Evolutionary conservation across 2,329 filamentous ascomycete species (phyloP).

Genomic region (Aspergillus hortae): DNA sequence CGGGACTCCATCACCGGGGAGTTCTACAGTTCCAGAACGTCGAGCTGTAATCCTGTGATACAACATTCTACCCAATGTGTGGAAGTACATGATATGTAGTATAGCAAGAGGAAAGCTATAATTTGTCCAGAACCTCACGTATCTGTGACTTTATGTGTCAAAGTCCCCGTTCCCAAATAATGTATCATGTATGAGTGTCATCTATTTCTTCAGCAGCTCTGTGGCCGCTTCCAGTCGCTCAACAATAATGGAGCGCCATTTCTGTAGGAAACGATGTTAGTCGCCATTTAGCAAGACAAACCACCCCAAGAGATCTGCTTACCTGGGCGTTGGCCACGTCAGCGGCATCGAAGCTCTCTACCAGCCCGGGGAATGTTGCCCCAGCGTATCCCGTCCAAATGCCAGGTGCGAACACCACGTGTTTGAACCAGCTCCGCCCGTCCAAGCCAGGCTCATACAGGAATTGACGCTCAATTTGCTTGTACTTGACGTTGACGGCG

Average conservation of each 20-base stretch:
- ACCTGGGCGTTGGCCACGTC: slow-evolving; percentile 50
- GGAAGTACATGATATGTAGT: too few species aligned
- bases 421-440: slow-evolving; percentile 83
- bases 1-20: too few species aligned
- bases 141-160: too few species aligned
- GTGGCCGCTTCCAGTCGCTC: slow-evolving; percentile 33
- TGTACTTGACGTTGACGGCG: slow-evolving; percentile 74
- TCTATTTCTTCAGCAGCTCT: slow-evolving; percentile 23
- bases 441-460: slow-evolving; percentile 73
- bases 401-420: slow-evolving; percentile 88
- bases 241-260: slow-evolving; percentile 39
- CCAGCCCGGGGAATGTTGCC: slow-evolving; percentile 62
- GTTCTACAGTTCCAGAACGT: too few species aligned
- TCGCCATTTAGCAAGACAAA: background rate
- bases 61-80: too few species aligned
- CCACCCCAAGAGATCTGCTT: slow-evolving; percentile 28
- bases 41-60: too few species aligned
- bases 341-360: slow-evolving; percentile 56
- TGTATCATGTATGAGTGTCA: background rate
- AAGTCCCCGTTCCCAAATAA: background rate
- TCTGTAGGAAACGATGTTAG: slow-evolving; percentile 23
- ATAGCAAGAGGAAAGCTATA: too few species aligned
- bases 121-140: too few species aligned
- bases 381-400: slow-evolving; percentile 89
- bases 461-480: slow-evolving; percentile 77